These are phyloP conservation scores for Phellopilus nigrolimitatus DNA, from an alignment of 1,284 basidiomycete genomes.

Conservation along the genomic window DNA sequence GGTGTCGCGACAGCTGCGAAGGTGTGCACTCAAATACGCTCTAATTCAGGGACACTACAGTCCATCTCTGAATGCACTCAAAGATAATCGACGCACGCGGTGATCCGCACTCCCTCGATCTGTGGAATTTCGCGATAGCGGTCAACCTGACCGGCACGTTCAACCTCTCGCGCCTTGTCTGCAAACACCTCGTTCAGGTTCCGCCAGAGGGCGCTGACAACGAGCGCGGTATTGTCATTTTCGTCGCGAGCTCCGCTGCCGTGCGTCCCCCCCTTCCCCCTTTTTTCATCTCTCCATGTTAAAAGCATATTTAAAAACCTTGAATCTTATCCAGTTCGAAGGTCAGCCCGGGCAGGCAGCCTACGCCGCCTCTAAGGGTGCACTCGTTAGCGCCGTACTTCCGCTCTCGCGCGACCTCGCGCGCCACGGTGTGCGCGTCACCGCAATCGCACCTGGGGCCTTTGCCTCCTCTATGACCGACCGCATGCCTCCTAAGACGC, in stretches of 20 bases:
- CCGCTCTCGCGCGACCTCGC: conserved; percentile 51
- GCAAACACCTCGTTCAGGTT: conserved; percentile 43
- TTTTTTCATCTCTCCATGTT: not conserved
- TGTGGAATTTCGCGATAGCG: conserved; percentile 46
- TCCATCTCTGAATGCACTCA: not conserved
- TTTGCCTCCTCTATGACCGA: conserved; percentile 46
- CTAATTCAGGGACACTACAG: not conserved
- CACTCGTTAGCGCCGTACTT: conserved; percentile 47
- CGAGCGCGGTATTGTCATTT: conserved; percentile 48
- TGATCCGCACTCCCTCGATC: conserved; percentile 41
- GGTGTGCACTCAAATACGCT: conserved; percentile 20
- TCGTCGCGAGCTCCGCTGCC: conserved; percentile 51
- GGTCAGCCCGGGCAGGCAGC: conserved; percentile 48
- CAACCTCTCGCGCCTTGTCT: conserved; percentile 47
- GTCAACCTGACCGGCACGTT: conserved; percentile 53
- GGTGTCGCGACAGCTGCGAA: conserved; percentile 42
- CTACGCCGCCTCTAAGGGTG: conserved; percentile 52
- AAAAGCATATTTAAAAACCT: not conserved
- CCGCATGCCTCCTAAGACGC: conserved; percentile 29
- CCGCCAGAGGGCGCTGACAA: conserved; percentile 43
- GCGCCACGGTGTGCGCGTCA: conserved; percentile 46
- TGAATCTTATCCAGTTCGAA: conserved; percentile 33
- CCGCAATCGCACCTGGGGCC: conserved; percentile 47
- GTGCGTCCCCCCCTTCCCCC: conserved; percentile 31
- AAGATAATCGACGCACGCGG: conserved; percentile 41